Evolutionary conservation across 306 rosid genomes (phyloP), one percentile per base, ranked within the genome.

Genomic region (Prunus campanulata): DNA sequence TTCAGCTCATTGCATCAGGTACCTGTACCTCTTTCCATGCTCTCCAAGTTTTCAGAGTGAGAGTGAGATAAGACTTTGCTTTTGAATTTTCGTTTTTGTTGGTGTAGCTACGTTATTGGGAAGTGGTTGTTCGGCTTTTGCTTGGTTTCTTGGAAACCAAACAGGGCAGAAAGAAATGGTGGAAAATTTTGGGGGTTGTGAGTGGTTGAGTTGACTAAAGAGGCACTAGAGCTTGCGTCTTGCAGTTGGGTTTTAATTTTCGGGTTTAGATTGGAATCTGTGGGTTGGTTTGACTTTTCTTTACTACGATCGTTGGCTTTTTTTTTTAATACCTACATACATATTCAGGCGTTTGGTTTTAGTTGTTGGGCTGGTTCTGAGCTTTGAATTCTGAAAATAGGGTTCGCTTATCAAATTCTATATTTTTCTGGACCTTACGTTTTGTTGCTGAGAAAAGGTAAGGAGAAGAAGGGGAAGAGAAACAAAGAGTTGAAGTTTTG

Each of bases 1-100:
- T 29, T 51, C n/a, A 48, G 66, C 80, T 72, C 70, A 19, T 65
- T 47, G 68, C 56, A 32, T n/a, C 81, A 56, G 88, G 90, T 87
- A 81, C 42, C 67, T 3, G 90, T 87, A 81, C 42, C 67, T 3
- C 56, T 65, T 4, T 71, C 52, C 52, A 1, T 32, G 18, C 29
- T 71, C 44, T 16, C 48, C 51, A 59, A 51, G 57, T 27, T 59
- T 25, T 25, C 66, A 15, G 10, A 61, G 39, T 60, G 66, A 60
- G 8, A 11, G 9, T 60, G 66, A 39, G 69, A 54, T 24, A 24
- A 42, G 73, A 24, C 72, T 59, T 29, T 16, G 6, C 16, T 14
- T 54, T 48, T 1, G 47, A 29, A 2, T 65, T 64, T 72, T 55
- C 39, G 24, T 74, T 27, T 71, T 57, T 67, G 13, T 67, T 67